Conservation (phyloP, 495 filamentous ascomycete species). For the Patellaria atrata region DNA sequence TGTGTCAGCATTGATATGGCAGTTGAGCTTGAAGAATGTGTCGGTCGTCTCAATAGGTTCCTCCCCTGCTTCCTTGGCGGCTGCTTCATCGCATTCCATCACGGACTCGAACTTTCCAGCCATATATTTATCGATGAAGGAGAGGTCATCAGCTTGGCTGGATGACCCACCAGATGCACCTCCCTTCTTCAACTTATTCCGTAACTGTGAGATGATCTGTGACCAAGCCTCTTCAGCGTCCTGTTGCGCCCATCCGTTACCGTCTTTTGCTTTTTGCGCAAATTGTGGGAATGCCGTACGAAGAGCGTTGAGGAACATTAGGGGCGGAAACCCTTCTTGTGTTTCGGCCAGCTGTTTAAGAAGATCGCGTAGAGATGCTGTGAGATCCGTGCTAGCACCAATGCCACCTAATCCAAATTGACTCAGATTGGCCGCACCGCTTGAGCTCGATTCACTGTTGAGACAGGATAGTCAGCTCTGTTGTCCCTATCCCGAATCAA, state of each 20-base stretch:
- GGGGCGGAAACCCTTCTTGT: slow-evolving; percentile 72
- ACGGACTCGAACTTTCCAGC: slow-evolving; percentile 61
- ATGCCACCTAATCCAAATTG: slow-evolving; percentile 47
- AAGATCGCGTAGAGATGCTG: slow-evolving; percentile 64
- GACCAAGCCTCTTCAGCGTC: slow-evolving; percentile 98
- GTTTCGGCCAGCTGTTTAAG: slow-evolving; percentile 92
- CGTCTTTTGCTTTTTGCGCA: slow-evolving; percentile 66
- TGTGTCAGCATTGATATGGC: slow-evolving; percentile 72
- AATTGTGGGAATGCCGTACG: slow-evolving; percentile 84
- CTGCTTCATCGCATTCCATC: slow-evolving; percentile 70
- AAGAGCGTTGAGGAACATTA: slow-evolving; percentile 73
- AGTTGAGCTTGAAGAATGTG: slow-evolving; percentile 81
- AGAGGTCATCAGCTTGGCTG: slow-evolving; percentile 32
- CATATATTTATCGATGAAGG: slow-evolving; percentile 85
- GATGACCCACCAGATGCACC: slow-evolving; percentile 25
- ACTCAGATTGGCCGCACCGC: slow-evolving; percentile 36
- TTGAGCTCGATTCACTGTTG: slow-evolving; percentile 19
- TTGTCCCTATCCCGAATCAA: too few relatives aligned
- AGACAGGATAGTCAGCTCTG: neutral
- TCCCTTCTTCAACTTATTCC: slow-evolving; percentile 59
- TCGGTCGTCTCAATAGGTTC: slow-evolving; percentile 51
- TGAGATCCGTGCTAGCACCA: slow-evolving; percentile 54
- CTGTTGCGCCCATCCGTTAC: slow-evolving; percentile 80
- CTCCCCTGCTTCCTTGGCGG: slow-evolving; percentile 63
- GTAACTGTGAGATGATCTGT: slow-evolving; percentile 79